A percentile compares a stretch with the other conserved stretches of the same genome.
Conservation (phyloP, 1,284 basidiomycete species). For the Austroboletus novae-zelandiae region DNA sequence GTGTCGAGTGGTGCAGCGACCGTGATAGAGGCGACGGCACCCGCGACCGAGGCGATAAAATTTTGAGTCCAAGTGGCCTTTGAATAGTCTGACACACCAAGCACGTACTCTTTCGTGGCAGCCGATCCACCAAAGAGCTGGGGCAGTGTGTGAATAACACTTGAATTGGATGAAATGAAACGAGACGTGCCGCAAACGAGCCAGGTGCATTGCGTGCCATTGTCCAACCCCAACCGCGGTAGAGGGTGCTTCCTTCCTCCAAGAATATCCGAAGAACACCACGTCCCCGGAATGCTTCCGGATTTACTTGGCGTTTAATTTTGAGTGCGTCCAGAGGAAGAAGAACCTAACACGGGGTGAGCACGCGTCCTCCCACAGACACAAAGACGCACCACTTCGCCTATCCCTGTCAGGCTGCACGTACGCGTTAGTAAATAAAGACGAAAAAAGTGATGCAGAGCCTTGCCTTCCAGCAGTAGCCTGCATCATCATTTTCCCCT, state of each 20-base stretch:
- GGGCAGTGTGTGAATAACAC: neutral
- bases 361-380: neutral
- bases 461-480: conserved; percentile 88
- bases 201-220: conserved; percentile 97
- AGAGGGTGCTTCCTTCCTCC: conserved; percentile 90
- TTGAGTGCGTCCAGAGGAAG: conserved; percentile 96
- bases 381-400: conserved; percentile 78
- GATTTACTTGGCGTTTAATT: conserved; percentile 98
- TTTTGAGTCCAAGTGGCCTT: conserved; percentile 95
- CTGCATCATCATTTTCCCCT: conserved; percentile 95
- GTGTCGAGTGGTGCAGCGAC: conserved; percentile 95
- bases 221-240: conserved; percentile 99
- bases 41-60: conserved; percentile 91
- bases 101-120: conserved; percentile 90
- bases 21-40: conserved; percentile 93
- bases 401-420: conserved; percentile 86
- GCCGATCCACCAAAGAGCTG: conserved; percentile 97
- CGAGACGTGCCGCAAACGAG: conserved; percentile 78
- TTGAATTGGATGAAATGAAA: neutral
- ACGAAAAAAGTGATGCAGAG: neutral
- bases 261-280: conserved; percentile 87
- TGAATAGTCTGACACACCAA: conserved; percentile 87
- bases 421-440: neutral
- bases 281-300: conserved; percentile 91
- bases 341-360: conserved; percentile 59